Base-by-base conservation (phyloP, 106 monocot species). In the Dendrobium catenatum region DNA sequence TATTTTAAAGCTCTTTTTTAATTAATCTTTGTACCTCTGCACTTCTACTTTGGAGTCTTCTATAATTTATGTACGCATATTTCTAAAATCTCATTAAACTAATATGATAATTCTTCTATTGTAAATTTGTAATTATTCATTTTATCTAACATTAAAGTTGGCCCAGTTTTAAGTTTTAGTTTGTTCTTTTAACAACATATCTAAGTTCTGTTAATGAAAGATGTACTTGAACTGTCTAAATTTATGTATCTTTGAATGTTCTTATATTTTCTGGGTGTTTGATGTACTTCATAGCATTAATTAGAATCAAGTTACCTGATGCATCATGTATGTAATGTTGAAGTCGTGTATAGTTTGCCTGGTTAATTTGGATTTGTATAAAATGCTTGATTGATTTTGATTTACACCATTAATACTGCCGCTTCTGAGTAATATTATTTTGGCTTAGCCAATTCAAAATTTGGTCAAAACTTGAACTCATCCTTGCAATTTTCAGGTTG, bases 401-500 rank as follows among this genome's bases (percentile, higher is more conserved):
- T 51, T 51, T 51, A 13, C 51, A 2, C 15, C 51, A 13, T 51
- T 51, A 13, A 13, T 15, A 13, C 0, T 51, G 13, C 15, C 13
- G 51, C 16, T 61, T 19, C 22, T n/a, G 22, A 24, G 6, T 64
- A 64, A 64, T 64, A 37, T 13, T 11, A 70, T 70, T 70, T 70
- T 70, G 13, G 33, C 33, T 70, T 16, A 37, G 9, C 9, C 37
- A 31, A 16, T 70, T 17, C 15, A 31, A 37, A 37, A 20, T n/a
- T 70, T 10, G 6, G 26, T 10, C 72, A 2, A 72, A 19, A 2
- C 1, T 76, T 22, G 9, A 47, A 22, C 10, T 51, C 26, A 17
- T 26, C 49, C 8, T 18, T 41, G 55, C 68, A 80, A 16, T 41
- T 61, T 85, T 49, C 86, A 96, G 96, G 96, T 96, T n/a, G 96